Evolutionary conservation across 2,329 filamentous ascomycete species (phyloP), one percentile per base, ranked within the genome.

Genomic region (Bipolaris cookei): DNA sequence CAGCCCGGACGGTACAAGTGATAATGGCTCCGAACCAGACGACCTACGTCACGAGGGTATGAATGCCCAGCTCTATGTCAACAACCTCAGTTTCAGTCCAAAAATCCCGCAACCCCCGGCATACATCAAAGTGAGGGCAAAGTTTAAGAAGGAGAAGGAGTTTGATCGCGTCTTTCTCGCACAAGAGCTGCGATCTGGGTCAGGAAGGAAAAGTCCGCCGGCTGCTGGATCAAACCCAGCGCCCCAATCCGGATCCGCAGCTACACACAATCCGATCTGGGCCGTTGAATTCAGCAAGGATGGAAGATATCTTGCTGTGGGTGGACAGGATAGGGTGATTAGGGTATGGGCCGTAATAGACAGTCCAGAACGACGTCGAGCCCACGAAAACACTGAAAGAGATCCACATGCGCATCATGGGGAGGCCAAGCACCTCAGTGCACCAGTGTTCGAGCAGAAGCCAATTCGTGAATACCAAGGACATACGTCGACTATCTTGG

Each of bases 201-300:
- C 68, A 10, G 63, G 66, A 25, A 76, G 77, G 59, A 69, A 71
- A 21, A 67, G 63, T 25, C 46, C 59, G 11, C 65, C 68, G 4
- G 64, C 56, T 47, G 66, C 62, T 41, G 69, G 67, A 14, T 65
- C 62, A 1, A 70, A 68, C 55, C 67, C 72, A 23, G 67, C 61
- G 1, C 68, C 70, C 6, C 72, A 73, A 20, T 75, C 73, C 6
- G 74, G 74, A 8, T 63, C 72, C 5, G 72, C 73, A 4, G 71
- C 68, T 2, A 66, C 50, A 38, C 81, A 82, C 47, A 82, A 90
- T 58, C 92, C 95, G 0, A 88, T 97, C 32, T 99, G 95, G 95
- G 89, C 94, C 0, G 86, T 91, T 62, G 91, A 95, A 69, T 98
- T 98, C 70, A 98, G 94, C 70, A 89, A 89, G 58, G 94, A 98